Base-by-base conservation (phyloP, 345 rosid species). In the Ailanthus altissimus region DNA sequence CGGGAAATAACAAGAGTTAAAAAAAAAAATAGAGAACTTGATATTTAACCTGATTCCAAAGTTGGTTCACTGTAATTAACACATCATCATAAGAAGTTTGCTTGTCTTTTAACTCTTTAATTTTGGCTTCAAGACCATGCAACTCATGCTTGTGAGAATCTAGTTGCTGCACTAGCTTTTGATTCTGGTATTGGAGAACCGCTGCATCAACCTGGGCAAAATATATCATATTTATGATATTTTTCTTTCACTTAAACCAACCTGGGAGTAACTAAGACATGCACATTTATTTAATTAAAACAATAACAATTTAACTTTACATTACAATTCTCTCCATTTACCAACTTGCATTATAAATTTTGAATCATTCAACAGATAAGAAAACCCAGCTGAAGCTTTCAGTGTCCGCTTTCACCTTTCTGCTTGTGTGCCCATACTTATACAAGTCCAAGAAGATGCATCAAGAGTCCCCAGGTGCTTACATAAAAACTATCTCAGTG, bases 171-270 rank as follows among this genome's bases (percentile, higher is more conserved):
- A 92, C 93, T 2, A 93, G 91, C 77, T 85, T 89, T 83, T 95
- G 97, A 85, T 95, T 95, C 85, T 93, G 93, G 57, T 81, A 78
- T 73, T 90, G 99, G 61, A 95, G 92, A 88, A 84, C 90, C 1
- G 91, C 84, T 6, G 94, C 91, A 63, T 92, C 98, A 77, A 86
- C 91, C 99, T 95, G 83, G 62, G 77, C 20, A 62, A 50, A 40
- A 47, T 60, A 40, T 0, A 56, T 40, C 51, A 59, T 13, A 58
- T 61, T 46, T 73, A 42, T 16, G 38, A 49, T 49, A 8, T 28
- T 56, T 46, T 42, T 61, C 18, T 46, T 46, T 61, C 38, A 60
- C 45, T 73, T 60, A 32, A 32, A 5, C 15, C 36, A 40, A 32
- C 28, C 11, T 8, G 18, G 10, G 15, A 10, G 32, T 0, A 8